Base-by-base conservation (phyloP, 2,329 filamentous ascomycete species). In the Alternaria incomplexa region DNA sequence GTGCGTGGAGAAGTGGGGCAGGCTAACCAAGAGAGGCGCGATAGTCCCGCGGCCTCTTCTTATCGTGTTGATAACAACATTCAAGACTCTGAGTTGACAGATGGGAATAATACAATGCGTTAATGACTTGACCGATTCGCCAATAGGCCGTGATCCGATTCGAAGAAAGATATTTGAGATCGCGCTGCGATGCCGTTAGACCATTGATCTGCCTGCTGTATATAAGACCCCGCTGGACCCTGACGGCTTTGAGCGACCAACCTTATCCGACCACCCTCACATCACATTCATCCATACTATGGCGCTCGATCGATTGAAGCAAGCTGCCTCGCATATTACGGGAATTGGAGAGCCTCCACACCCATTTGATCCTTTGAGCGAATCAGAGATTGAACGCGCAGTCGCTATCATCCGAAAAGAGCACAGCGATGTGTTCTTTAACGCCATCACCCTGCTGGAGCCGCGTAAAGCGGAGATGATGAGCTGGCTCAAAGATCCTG, bases 381-480 rank as follows among this genome's bases (percentile, higher is more conserved):
- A 86, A 10, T 80, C 83, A 2, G 93, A 97, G 80, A 96, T 97
- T 70, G 89, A 91, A 71, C 81, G 86, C 20, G 89, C 89, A 7
- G 90, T 93, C 54, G 82, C 86, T 2, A 83, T 92, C 30, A 85
- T 97, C 67, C 89, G 88, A 64, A 88, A 90, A 71, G 85, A 90
- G 62, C 85, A 97, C 77, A 85, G 88, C 61, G 84, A 90, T 52
- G 85, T 96, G 62, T 89, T 89, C 79, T 97, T 94, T 87, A 96
- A 97, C 83, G 91, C 93, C 3, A 90, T 97, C 59, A 91, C 92
- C 3, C 84, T 97, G 26, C 90, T 89, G 73, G 93, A 97, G 83
- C 93, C 93, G 52, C 90, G 90, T 67, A 97, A 97, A 84, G 88
- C 86, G 48, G 89, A 93, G 72, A 93, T 97, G 92, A 84, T 89